Percentiles rank a stretch among this genome's conserved stretches.
phyloP scores from a whole-genome alignment of 2,329 filamentous ascomycete genomes.

The Neofusicoccum parvum region DNA sequence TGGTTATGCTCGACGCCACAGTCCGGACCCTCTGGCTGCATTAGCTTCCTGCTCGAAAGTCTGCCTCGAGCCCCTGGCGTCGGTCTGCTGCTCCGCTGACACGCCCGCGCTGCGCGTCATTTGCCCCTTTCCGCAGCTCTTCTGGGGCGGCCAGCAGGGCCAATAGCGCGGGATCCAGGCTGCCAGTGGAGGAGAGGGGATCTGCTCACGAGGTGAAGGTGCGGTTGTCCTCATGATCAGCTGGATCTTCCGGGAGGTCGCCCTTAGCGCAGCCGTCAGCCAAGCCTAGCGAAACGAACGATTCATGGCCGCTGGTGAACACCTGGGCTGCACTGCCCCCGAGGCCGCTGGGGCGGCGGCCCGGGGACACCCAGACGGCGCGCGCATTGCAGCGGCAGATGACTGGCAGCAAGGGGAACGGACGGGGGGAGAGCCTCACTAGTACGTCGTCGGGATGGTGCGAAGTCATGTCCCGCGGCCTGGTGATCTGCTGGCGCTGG shows the following conservation, averaged over 20 bases:
- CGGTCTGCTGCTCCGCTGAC: not conserved
- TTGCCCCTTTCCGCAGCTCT: not conserved
- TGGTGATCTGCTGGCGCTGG: not conserved
- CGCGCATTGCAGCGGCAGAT: constrained; percentile 13
- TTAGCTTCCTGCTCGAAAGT: constrained; percentile 7
- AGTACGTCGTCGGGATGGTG: constrained; percentile 12
- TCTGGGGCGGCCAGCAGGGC: not conserved
- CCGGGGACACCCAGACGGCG: not conserved
- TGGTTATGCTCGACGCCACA: constrained; percentile 41
- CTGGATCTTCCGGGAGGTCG: constrained; percentile 16
- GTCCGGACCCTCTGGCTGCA: constrained; percentile 34
- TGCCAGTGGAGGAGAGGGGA: not conserved
- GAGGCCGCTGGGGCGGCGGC: no score
- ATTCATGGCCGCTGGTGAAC: not conserved
- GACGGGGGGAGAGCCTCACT: constrained; percentile 14
- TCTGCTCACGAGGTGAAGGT: constrained; percentile 21
- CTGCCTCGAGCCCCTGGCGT: not conserved
- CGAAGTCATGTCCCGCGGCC: constrained; percentile 12
- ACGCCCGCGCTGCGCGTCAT: not conserved
- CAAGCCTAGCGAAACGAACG: not conserved
- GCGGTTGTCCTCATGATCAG: constrained; percentile 21
- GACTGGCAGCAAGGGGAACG: constrained; percentile 8
- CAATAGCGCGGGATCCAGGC: not conserved
- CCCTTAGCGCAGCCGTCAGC: constrained; percentile 16
- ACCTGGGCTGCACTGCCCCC: no score